A percentile compares a stretch with the other conserved stretches of the same genome.
Conservation (phyloP, 2,329 filamentous ascomycete genomes). For the Tolypocladium pustulatum region DNA sequence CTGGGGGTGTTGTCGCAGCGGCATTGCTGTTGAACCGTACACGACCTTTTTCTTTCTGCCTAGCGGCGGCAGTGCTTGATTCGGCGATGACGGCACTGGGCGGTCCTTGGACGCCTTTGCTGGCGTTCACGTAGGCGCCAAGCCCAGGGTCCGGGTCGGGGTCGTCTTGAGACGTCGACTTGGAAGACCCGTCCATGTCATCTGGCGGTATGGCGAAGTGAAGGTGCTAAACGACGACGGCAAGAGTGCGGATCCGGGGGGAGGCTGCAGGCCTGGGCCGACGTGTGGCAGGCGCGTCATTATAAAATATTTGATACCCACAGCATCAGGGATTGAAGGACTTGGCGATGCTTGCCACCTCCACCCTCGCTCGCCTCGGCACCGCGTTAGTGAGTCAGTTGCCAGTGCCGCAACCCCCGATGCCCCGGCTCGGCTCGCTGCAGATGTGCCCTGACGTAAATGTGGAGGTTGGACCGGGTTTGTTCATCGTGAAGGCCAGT, state of each 20-base stretch:
- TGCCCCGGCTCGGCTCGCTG: not conserved
- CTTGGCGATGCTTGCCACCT: not conserved
- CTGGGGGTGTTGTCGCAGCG: slow-evolving; percentile 17
- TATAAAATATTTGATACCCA: not conserved
- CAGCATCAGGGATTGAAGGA: not conserved
- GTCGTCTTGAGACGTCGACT: not conserved
- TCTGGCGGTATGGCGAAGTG: not conserved
- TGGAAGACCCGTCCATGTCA: not conserved
- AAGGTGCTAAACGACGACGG: not conserved
- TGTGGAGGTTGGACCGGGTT: not conserved
- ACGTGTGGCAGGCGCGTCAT: not conserved
- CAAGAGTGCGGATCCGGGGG: not conserved
- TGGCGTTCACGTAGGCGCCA: not conserved
- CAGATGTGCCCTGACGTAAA: not conserved
- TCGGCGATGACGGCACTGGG: not conserved
- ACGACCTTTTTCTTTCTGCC: slow-evolving; percentile 34
- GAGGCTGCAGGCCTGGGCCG: not conserved
- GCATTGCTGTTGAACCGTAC: slow-evolving; percentile 38
- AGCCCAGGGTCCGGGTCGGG: not conserved
- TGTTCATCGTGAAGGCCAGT: not conserved
- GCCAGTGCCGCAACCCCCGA: not conserved
- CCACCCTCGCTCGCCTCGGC: not conserved
- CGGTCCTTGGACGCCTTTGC: not conserved
- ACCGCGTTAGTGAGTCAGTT: not conserved
- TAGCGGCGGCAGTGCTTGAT: slow-evolving; percentile 1